phyloP scores from a whole-genome alignment of 1,139 yeast genomes.

The Diutina pseudorugosa region DNA sequence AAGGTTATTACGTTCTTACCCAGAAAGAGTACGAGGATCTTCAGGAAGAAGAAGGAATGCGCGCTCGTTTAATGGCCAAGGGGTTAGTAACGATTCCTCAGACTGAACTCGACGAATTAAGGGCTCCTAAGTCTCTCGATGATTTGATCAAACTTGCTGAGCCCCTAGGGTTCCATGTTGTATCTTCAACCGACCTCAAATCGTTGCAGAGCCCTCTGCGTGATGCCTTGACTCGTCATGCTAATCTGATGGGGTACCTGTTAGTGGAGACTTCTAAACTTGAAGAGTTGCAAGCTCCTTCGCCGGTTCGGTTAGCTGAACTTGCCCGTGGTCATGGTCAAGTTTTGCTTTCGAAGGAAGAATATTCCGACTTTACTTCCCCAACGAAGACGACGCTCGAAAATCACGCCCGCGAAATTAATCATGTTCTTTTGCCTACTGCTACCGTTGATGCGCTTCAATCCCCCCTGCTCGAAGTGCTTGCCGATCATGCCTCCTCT shows the following conservation, averaged over 20 bases:
- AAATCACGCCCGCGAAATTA: neutral
- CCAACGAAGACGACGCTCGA: neutral
- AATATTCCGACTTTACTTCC: neutral
- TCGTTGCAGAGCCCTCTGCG: neutral
- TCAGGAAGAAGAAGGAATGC: constrained; percentile 24
- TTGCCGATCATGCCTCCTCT: neutral
- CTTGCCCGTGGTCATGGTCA: neutral
- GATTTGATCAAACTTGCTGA: neutral
- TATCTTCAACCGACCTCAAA: constrained; percentile 5
- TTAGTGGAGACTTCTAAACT: neutral
- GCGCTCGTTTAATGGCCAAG: constrained; percentile 15
- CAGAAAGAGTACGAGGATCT: constrained; percentile 17
- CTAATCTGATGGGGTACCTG: neutral
- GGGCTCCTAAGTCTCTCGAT: constrained; percentile 3
- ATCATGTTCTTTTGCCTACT: neutral
- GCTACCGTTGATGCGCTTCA: neutral
- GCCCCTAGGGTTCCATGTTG: constrained; percentile 3
- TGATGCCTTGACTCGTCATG: neutral
- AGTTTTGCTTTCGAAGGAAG: neutral
- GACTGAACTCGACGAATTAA: constrained; percentile 13
- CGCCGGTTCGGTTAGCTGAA: neutral
- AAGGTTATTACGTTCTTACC: constrained; percentile 19
- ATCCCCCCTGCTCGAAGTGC: neutral
- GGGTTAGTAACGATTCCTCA: constrained; percentile 25
- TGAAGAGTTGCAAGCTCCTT: neutral